Conservation (phyloP, 139 green algal species). For the Desmodesmus armatus region DNA sequence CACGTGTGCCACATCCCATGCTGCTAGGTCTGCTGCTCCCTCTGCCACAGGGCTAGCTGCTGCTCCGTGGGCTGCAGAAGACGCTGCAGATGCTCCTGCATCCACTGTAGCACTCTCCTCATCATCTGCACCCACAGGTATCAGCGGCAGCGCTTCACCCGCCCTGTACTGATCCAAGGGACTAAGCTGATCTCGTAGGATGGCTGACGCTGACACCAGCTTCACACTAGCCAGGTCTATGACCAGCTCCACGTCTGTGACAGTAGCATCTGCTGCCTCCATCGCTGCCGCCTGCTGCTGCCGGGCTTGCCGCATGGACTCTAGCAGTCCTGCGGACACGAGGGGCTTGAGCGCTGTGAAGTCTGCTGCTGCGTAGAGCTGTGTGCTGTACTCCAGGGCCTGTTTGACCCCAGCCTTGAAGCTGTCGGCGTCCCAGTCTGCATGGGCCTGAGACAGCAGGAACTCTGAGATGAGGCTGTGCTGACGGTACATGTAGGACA, state of each 20-base stretch:
- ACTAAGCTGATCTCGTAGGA: neutral
- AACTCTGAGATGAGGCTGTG: too few relatives aligned
- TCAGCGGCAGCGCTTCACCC: too few relatives aligned
- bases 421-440: too few relatives aligned
- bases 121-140: slow-evolving; percentile 8
- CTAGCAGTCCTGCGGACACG: slow-evolving; percentile 13
- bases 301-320: slow-evolving; percentile 9
- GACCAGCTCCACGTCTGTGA: neutral
- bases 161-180: too few relatives aligned
- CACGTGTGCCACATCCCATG: slow-evolving; percentile 17
- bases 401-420: too few relatives aligned
- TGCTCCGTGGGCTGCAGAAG: too few relatives aligned
- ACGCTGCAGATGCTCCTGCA: neutral
- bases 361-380: neutral
- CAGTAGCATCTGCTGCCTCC: slow-evolving; percentile 11
- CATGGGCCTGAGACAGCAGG: too few relatives aligned
- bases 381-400: too few relatives aligned
- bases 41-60: neutral
- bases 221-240: neutral
- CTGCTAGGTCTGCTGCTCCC: neutral
- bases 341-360: neutral
- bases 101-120: neutral
- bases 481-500: too few relatives aligned
- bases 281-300: slow-evolving; percentile 2
- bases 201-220: neutral